These are phyloP conservation scores for Camellia japonica DNA, from an alignment of 148 eudicot species.

Conservation along the genomic window DNA sequence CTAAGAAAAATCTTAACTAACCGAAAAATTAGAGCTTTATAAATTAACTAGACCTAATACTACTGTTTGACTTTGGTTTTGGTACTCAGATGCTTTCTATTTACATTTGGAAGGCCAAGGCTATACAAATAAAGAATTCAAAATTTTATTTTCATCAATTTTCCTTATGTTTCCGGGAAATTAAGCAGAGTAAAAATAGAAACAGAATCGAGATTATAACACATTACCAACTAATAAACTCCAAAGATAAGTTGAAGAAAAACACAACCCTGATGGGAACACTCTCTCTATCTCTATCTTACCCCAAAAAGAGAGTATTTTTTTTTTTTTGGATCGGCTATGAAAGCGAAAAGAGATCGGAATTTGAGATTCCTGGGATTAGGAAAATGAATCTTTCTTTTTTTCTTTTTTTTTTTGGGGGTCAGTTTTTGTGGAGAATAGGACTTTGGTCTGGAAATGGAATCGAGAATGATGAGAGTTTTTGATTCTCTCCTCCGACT, in stretches of 20 bases:
- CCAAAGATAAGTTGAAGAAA: not conserved
- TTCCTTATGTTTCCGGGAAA: not conserved
- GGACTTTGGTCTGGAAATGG: not conserved
- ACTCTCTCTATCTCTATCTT: not conserved
- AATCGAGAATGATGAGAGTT: not conserved
- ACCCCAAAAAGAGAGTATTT: not conserved
- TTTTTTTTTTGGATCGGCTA: slow-evolving; percentile 10
- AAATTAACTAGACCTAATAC: not conserved
- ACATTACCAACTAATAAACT: slow-evolving; percentile 1
- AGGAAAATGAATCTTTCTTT: not conserved
- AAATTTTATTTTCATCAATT: not conserved
- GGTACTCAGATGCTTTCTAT: no score
- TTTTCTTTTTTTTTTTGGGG: no score
- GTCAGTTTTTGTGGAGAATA: not conserved
- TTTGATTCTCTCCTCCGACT: no score
- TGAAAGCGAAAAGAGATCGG: slow-evolving; percentile 15
- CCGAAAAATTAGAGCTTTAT: not conserved
- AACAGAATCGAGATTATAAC: not conserved
- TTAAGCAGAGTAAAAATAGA: not conserved
- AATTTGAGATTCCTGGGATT: slow-evolving; percentile 9
- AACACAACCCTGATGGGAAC: not conserved
- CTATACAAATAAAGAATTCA: not conserved
- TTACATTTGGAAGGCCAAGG: no score
- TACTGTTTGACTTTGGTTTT: not conserved
- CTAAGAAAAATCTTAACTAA: not conserved